Percentiles rank a stretch among this genome's conserved stretches.
These are phyloP conservation scores for Sapria himalayana DNA, from an alignment of 345 rosid genomes.

Conservation along the genomic window DNA sequence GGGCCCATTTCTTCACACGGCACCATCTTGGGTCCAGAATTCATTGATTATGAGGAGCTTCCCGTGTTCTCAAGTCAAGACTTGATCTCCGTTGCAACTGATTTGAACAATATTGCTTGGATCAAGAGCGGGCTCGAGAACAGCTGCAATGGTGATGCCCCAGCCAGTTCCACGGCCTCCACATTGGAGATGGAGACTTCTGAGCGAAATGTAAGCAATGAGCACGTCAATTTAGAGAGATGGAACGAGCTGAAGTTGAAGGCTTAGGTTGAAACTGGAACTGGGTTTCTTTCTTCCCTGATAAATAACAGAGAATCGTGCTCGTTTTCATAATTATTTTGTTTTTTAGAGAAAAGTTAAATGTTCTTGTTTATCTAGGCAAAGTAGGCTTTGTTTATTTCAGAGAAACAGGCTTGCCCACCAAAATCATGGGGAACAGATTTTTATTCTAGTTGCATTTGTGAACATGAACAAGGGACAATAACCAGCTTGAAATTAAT, in stretches of 20 bases:
- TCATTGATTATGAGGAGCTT: conserved; percentile 53
- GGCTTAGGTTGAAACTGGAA: conserved; percentile 20
- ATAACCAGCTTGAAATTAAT: too few relatives aligned
- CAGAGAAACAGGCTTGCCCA: too few relatives aligned
- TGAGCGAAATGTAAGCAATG: conserved; percentile 19
- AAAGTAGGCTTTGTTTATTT: too few relatives aligned
- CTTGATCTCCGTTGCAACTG: conserved; percentile 55
- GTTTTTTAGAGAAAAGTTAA: too few relatives aligned
- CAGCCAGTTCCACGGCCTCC: conserved; percentile 7
- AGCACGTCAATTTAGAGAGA: conserved; percentile 20
- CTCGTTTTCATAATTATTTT: too few relatives aligned
- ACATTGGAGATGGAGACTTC: conserved; percentile 17
- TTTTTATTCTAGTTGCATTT: too few relatives aligned
- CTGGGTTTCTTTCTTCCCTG: too few relatives aligned
- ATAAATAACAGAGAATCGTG: too few relatives aligned
- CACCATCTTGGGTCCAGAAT: conserved; percentile 63
- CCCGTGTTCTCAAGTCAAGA: conserved; percentile 39
- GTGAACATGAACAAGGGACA: too few relatives aligned
- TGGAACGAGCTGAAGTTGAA: conserved; percentile 25
- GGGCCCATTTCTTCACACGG: conserved; percentile 12
- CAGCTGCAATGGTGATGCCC: conserved; percentile 8
- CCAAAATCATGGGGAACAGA: too few relatives aligned
- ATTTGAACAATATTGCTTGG: conserved; percentile 78
- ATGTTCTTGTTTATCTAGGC: too few relatives aligned
- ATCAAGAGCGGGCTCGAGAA: conserved; percentile 54